phyloP scores from a whole-genome alignment of 768 basidiomycete genomes.

The Hericium erinaceus region DNA sequence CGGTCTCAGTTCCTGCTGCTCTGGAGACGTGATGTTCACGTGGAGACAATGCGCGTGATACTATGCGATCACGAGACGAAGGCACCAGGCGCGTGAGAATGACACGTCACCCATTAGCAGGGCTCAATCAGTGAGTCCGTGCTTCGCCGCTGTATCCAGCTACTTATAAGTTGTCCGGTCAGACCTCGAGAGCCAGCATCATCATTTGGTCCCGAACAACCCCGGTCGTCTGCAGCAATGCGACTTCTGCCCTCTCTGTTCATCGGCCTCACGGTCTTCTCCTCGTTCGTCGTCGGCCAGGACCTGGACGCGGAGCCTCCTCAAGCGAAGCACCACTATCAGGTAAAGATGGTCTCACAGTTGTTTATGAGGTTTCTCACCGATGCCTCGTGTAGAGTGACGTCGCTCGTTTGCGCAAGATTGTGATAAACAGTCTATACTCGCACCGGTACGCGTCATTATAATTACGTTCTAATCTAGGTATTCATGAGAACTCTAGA shows the following conservation, averaged over 20 bases:
- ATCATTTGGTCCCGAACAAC: not conserved
- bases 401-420: constrained; percentile 84
- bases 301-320: constrained; percentile 19
- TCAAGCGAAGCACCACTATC: constrained; percentile 57
- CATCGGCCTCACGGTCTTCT: constrained; percentile 34
- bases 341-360: constrained; percentile 31
- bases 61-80: not conserved
- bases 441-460: constrained; percentile 53
- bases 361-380: not conserved
- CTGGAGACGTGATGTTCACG: too few relatives aligned
- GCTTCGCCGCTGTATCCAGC: too few relatives aligned
- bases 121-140: too few relatives aligned
- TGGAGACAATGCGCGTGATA: too few relatives aligned
- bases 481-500: constrained; percentile 25
- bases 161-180: too few relatives aligned
- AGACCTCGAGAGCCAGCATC: not conserved
- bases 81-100: not conserved
- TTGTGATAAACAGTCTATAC: constrained; percentile 89
- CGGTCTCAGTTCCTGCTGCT: too few relatives aligned
- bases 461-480: not conserved
- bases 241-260: constrained; percentile 39
- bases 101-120: constrained; percentile 9
- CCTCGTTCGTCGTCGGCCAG: constrained; percentile 36
- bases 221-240: constrained; percentile 29
- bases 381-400: constrained; percentile 56